Conservation (phyloP, 345 rosid species). For the Salix dunnii region DNA sequence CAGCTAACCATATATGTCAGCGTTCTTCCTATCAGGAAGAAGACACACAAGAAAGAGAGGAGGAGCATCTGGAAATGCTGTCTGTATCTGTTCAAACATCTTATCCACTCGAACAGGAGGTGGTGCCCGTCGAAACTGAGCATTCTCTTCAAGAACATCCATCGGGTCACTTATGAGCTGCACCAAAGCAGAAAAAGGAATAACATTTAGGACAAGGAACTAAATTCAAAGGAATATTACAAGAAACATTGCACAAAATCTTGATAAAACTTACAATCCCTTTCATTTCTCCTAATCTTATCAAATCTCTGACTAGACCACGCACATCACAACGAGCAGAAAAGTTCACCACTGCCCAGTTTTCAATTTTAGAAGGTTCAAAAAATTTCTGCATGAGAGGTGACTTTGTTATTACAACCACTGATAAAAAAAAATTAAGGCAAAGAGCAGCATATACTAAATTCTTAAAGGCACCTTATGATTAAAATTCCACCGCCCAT, state of each 20-base stretch:
- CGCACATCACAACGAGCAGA: slow-evolving; percentile 21
- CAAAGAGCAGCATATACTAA: background rate
- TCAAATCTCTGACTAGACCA: slow-evolving; percentile 13
- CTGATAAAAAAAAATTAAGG: background rate
- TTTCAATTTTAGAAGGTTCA: slow-evolving; percentile 14
- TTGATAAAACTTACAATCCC: slow-evolving; percentile 29
- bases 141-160: slow-evolving; percentile 16
- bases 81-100: slow-evolving; percentile 25
- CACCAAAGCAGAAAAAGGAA: background rate
- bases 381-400: slow-evolving; percentile 18
- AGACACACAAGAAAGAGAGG: slow-evolving; percentile 23
- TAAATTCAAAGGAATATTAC: background rate
- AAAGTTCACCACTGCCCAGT: slow-evolving; percentile 36
- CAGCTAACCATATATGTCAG: slow-evolving; percentile 26
- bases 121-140: slow-evolving; percentile 17
- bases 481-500: slow-evolving; percentile 36
- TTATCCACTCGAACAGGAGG: slow-evolving; percentile 26
- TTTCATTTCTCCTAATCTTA: slow-evolving; percentile 24
- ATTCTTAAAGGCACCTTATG: slow-evolving; percentile 17
- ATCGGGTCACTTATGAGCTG: slow-evolving; percentile 14
- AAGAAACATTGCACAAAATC: background rate
- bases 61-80: slow-evolving; percentile 9
- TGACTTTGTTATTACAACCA: background rate
- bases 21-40: slow-evolving; percentile 24
- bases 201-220: background rate